Conservation (phyloP, 2,329 filamentous ascomycete species). For the Pyrenochaeta sp. region DNA sequence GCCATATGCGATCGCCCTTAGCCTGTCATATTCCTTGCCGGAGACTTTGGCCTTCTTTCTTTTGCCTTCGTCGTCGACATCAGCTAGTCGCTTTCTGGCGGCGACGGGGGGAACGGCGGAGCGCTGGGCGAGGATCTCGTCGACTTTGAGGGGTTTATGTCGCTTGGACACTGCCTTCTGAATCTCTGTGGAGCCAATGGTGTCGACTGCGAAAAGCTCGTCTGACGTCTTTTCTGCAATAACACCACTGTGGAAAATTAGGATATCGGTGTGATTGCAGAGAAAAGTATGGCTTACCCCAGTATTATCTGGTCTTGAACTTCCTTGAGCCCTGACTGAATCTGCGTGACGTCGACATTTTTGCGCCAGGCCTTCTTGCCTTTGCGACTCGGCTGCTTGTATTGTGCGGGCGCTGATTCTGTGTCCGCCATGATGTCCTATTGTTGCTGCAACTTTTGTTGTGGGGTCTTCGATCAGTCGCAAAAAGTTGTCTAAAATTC, state of each 20-base stretch:
- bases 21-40: constrained; percentile 80
- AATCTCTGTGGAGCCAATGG: constrained; percentile 72
- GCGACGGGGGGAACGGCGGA: constrained; percentile 83
- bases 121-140: constrained; percentile 88
- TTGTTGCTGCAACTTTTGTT: constrained; percentile 9
- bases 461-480: constrained; percentile 18
- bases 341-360: constrained; percentile 91
- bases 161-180: constrained; percentile 70
- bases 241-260: constrained; percentile 70
- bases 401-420: constrained; percentile 74
- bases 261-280: background rate
- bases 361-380: constrained; percentile 99
- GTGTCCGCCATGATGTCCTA: constrained; percentile 27
- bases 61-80: constrained; percentile 72
- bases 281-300: constrained; percentile 67
- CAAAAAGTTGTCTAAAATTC: constrained; percentile 24
- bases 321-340: constrained; percentile 82
- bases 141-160: constrained; percentile 83
- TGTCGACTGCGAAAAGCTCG: constrained; percentile 86
- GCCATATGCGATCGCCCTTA: constrained; percentile 79
- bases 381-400: constrained; percentile 90
- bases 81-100: constrained; percentile 76
- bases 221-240: constrained; percentile 82
- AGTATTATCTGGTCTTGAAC: constrained; percentile 89
- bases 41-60: constrained; percentile 85